These are phyloP conservation scores for Pholiota microspora DNA, from an alignment of 768 basidiomycete genomes.

Conservation along the genomic window DNA sequence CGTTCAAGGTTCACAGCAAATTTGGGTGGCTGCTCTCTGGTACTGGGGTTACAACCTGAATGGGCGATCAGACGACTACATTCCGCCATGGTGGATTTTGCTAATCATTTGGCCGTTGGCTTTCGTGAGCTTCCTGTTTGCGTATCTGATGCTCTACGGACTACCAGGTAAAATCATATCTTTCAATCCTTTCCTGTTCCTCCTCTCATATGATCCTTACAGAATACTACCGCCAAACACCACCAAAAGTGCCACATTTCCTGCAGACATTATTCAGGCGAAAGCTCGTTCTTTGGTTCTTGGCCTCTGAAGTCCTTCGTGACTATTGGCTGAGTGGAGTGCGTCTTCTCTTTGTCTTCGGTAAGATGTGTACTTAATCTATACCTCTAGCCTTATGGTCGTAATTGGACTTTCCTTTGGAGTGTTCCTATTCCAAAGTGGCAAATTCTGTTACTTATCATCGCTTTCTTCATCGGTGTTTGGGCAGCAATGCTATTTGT, in stretches of 20 bases:
- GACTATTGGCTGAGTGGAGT: slow-evolving; percentile 91
- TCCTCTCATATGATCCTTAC: slow-evolving; percentile 7
- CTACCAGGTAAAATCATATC: slow-evolving; percentile 62
- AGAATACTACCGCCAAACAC: slow-evolving; percentile 91
- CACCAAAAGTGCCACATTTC: slow-evolving; percentile 94
- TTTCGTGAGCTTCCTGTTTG: slow-evolving; percentile 71
- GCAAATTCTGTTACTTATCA: slow-evolving; percentile 77
- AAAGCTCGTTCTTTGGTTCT: slow-evolving; percentile 94
- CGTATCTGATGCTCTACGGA: slow-evolving; percentile 82
- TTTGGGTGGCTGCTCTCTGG: slow-evolving; percentile 95
- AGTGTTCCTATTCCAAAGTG: slow-evolving; percentile 76
- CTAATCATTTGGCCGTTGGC: slow-evolving; percentile 81
- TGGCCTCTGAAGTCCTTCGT: slow-evolving; percentile 88
- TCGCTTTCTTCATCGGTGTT: slow-evolving; percentile 82
- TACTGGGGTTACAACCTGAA: slow-evolving; percentile 90
- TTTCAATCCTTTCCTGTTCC: not conserved
- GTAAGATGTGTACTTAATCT: slow-evolving; percentile 9
- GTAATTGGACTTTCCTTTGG: slow-evolving; percentile 96
- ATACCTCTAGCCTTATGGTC: slow-evolving; percentile 72
- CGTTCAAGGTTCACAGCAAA: slow-evolving; percentile 93
- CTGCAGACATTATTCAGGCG: slow-evolving; percentile 84
- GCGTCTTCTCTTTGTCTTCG: slow-evolving; percentile 25
- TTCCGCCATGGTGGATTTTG: slow-evolving; percentile 84
- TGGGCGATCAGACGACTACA: slow-evolving; percentile 43
- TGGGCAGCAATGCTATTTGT: slow-evolving; percentile 77